These are phyloP conservation scores for Theileria parva DNA, from an alignment of 169 alveolate species.

Conservation along the genomic window DNA sequence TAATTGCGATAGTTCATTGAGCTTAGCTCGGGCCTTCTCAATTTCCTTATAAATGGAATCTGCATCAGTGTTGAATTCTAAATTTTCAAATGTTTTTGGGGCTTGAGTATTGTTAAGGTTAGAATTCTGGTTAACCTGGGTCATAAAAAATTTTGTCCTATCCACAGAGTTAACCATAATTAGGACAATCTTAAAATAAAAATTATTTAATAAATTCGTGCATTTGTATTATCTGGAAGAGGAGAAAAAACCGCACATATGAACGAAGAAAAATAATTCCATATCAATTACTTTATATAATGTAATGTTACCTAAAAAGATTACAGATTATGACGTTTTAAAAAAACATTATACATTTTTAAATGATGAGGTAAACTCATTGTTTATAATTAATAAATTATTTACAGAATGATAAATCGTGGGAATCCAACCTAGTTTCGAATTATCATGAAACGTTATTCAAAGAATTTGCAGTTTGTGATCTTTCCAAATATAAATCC, in stretches of 20 bases:
- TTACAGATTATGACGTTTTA: slow-evolving; percentile 32
- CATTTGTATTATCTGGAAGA: neutral
- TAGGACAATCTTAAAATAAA: neutral
- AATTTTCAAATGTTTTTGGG: slow-evolving; percentile 12
- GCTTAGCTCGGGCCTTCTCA: slow-evolving; percentile 18
- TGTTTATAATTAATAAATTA: slow-evolving; percentile 2
- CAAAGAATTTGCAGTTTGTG: slow-evolving; percentile 38
- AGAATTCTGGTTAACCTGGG: slow-evolving; percentile 38
- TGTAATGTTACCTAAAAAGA: slow-evolving; percentile 15
- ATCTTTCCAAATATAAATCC: slow-evolving; percentile 16
- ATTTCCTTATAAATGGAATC: slow-evolving; percentile 33
- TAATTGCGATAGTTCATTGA: slow-evolving; percentile 42
- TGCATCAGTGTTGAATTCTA: slow-evolving; percentile 52
- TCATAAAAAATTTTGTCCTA: slow-evolving; percentile 47
- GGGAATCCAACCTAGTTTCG: slow-evolving; percentile 47
- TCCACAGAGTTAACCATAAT: slow-evolving; percentile 53
- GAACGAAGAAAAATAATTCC: neutral
- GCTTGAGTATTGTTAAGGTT: neutral
- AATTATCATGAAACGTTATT: slow-evolving; percentile 23
- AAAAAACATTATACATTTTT: slow-evolving; percentile 29
- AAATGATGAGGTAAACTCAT: slow-evolving; percentile 19
- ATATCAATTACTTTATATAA: neutral
- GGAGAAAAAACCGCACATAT: neutral
- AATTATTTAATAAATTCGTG: neutral
- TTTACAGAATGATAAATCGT: slow-evolving; percentile 12